Evolutionary conservation across 495 filamentous ascomycete species (phyloP).

Genomic region (Penicillium lagena): DNA sequence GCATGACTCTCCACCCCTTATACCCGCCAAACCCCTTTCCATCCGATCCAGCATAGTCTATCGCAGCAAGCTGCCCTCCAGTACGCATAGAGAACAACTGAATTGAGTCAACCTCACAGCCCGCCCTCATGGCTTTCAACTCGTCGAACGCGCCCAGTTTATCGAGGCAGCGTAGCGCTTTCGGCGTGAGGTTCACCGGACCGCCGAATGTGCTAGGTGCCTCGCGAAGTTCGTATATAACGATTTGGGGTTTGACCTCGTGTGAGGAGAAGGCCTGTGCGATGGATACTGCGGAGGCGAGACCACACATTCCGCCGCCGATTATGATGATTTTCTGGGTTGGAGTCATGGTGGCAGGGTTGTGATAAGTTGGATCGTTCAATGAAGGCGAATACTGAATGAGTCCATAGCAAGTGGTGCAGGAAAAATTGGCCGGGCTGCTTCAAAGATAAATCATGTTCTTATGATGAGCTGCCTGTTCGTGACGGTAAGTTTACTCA

Average conservation of each 20-base stretch:
- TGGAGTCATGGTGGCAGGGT: not conserved
- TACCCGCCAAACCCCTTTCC: conserved; percentile 22
- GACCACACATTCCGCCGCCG: conserved; percentile 21
- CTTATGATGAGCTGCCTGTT: too few species aligned
- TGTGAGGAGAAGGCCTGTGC: conserved; percentile 13
- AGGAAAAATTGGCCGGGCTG: too few species aligned
- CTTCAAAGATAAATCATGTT: too few species aligned
- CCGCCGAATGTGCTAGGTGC: conserved; percentile 40
- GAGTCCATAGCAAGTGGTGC: too few species aligned
- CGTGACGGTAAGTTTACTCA: too few species aligned
- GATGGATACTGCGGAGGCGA: conserved; percentile 19
- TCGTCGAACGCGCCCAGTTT: conserved; percentile 34
- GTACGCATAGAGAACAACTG: too few species aligned
- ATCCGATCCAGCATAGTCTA: conserved; percentile 14
- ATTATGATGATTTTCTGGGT: conserved; percentile 13
- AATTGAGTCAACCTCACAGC: too few species aligned
- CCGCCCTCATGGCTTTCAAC: conserved; percentile 6
- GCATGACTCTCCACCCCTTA: conserved; percentile 24
- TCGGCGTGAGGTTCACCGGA: conserved; percentile 48
- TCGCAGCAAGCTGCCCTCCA: too few species aligned
- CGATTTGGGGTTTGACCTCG: conserved; percentile 16
- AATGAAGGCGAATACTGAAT: too few species aligned
- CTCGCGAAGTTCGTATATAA: conserved; percentile 40
- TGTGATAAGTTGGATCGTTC: too few species aligned
- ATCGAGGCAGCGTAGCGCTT: conserved; percentile 42